A percentile compares a stretch with the other conserved stretches of the same genome.
These are phyloP conservation scores for Tagetes erecta DNA, from an alignment of 129 eudicot species.

Conservation along the genomic window DNA sequence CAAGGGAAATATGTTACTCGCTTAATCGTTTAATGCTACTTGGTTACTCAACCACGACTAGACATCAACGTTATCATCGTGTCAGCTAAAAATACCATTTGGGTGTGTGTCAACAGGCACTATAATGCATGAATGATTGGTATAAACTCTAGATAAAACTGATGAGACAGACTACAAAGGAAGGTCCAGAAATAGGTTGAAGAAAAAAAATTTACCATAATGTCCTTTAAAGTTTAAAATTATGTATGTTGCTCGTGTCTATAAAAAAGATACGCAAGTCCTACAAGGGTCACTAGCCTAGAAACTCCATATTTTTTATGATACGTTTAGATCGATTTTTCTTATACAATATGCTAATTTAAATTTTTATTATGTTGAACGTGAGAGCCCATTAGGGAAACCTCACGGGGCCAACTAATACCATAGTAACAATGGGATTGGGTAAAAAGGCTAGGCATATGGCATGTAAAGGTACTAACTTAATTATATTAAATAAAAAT, in stretches of 20 bases:
- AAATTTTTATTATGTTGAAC: background rate
- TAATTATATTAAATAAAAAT: slow-evolving; percentile 7
- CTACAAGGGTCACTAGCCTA: slow-evolving; percentile 21
- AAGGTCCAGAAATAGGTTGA: slow-evolving; percentile 28
- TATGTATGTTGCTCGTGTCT: slow-evolving; percentile 12
- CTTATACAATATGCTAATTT: background rate
- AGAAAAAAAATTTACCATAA: slow-evolving; percentile 9
- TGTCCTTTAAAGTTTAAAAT: slow-evolving; percentile 14
- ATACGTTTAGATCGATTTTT: slow-evolving; percentile 12
- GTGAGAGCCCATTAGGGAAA: background rate
- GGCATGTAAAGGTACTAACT: background rate
- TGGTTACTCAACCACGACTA: slow-evolving; percentile 17
- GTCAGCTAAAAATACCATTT: slow-evolving; percentile 21
- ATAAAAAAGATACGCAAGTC: slow-evolving; percentile 10
- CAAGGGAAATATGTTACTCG: slow-evolving; percentile 10
- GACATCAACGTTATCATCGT: background rate
- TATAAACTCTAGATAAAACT: slow-evolving; percentile 29
- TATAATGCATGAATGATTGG: slow-evolving; percentile 31
- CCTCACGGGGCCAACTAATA: background rate
- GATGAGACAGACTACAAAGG: slow-evolving; percentile 21
- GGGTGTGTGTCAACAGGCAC: slow-evolving; percentile 23
- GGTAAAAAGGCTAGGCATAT: too few species aligned
- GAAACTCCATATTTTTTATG: slow-evolving; percentile 8
- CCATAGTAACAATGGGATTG: background rate
- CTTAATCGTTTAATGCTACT: slow-evolving; percentile 1